Percentiles rank a stretch among this genome's conserved stretches.
Conservation (phyloP, 116 monocot species). For the Iris pallida region DNA sequence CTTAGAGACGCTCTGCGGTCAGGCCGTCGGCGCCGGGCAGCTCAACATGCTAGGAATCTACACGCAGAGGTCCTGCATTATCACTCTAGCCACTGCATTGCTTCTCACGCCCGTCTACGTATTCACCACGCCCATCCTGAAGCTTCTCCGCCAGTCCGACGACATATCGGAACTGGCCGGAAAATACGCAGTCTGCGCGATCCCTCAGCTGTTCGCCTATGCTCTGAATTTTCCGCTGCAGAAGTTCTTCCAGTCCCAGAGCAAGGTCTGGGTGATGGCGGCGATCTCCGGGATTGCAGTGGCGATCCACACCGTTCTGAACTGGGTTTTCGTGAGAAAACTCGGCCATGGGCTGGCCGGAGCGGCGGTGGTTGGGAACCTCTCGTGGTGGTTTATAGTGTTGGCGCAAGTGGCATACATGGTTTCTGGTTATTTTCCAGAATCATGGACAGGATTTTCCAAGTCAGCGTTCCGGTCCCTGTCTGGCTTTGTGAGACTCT, state of each 20-base stretch:
- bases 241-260: conserved; percentile 90
- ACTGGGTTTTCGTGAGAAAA: conserved; percentile 58
- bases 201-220: conserved; percentile 75
- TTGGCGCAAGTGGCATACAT: conserved; percentile 52
- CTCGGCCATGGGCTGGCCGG: conserved; percentile 54
- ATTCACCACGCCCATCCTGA: conserved; percentile 57
- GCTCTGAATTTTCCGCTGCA: conserved; percentile 88
- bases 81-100: conserved; percentile 53
- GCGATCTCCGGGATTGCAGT: conserved; percentile 48
- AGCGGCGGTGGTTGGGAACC: conserved; percentile 66
- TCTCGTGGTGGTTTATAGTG: conserved; percentile 82
- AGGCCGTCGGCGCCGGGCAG: conserved; percentile 82
- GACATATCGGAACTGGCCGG: conserved; percentile 51
- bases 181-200: conserved; percentile 43
- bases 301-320: conserved; percentile 51
- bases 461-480: conserved; percentile 53
- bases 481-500: conserved; percentile 58
- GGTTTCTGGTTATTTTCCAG: conserved; percentile 64
- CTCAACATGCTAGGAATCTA: conserved; percentile 72
- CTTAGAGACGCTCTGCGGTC: conserved; percentile 85
- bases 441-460: conserved; percentile 83
- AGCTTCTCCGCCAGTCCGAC: conserved; percentile 42
- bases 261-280: conserved; percentile 79
- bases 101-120: conserved; percentile 59
- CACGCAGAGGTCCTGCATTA: conserved; percentile 82